Evolutionary conservation across 148 eudicot genomes (phyloP).

Genomic region (Arctostaphylos glauca): DNA sequence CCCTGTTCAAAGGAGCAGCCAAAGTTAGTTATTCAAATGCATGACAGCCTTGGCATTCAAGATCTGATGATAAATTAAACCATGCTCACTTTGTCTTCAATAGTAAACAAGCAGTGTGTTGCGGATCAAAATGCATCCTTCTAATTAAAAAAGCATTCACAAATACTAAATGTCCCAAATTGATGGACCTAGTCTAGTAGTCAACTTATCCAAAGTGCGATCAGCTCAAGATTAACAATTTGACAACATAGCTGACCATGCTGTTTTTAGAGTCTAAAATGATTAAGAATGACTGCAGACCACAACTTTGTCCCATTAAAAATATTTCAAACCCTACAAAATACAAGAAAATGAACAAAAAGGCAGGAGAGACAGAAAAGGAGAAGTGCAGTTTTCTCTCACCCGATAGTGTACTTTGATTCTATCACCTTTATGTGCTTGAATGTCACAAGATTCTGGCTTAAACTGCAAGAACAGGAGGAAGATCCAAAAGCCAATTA

Average conservation of each 20-base stretch:
- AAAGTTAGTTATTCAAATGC: too few species aligned
- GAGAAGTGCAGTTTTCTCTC: conserved; percentile 16
- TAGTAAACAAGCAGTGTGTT: too few species aligned
- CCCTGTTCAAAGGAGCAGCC: too few species aligned
- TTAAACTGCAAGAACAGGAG: conserved; percentile 54
- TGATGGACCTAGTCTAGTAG: neutral
- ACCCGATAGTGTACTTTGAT: conserved; percentile 95
- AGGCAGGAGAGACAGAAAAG: neutral
- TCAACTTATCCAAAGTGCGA: neutral
- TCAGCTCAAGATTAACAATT: neutral
- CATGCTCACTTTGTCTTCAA: too few species aligned
- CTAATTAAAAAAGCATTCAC: too few species aligned
- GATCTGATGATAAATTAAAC: too few species aligned
- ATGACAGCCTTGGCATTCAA: too few species aligned
- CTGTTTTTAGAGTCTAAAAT: neutral
- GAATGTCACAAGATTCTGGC: conserved; percentile 75
- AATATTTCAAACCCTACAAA: neutral
- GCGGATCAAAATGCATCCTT: too few species aligned
- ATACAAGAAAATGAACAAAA: neutral
- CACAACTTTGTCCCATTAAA: conserved; percentile 24
- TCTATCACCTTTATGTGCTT: conserved; percentile 95
- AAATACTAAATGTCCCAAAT: neutral
- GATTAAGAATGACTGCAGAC: neutral
- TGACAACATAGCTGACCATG: neutral
- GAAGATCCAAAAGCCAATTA: conserved; percentile 12